These are phyloP conservation scores for Cladosporium velox DNA, from an alignment of 2,329 filamentous ascomycete genomes.

Conservation along the genomic window DNA sequence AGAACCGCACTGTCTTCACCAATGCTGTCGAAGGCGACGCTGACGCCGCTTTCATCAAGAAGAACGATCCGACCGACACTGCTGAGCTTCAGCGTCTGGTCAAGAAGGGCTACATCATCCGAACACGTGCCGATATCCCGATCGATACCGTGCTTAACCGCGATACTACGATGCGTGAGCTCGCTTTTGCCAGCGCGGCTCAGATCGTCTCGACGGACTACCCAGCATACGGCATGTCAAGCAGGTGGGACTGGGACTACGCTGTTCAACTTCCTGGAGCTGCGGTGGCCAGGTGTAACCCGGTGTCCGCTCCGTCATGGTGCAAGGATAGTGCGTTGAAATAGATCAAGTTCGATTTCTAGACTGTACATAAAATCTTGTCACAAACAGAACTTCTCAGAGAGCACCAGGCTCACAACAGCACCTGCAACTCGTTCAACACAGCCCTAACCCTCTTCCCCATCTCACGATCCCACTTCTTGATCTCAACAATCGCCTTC, in stretches of 20 bases:
- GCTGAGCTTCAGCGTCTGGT: slow-evolving; percentile 49
- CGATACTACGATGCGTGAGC: slow-evolving; percentile 47
- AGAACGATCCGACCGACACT: slow-evolving; percentile 47
- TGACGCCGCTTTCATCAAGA: slow-evolving; percentile 54
- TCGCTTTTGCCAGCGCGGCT: slow-evolving; percentile 50
- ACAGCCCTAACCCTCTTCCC: not conserved
- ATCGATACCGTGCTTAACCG: slow-evolving; percentile 46
- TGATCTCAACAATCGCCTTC: not conserved
- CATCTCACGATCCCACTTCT: not conserved
- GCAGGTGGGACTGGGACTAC: slow-evolving; percentile 52
- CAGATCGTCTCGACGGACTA: slow-evolving; percentile 55
- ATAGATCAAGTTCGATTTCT: slow-evolving; percentile 1
- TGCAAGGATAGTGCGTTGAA: slow-evolving; percentile 38
- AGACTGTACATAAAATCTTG: not conserved
- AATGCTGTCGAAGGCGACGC: slow-evolving; percentile 49
- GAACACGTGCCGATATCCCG: slow-evolving; percentile 51
- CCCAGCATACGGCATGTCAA: slow-evolving; percentile 50
- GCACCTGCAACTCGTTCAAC: not conserved
- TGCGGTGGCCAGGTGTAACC: slow-evolving; percentile 42
- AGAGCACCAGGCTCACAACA: not conserved
- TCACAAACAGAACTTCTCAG: not conserved
- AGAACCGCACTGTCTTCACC: slow-evolving; percentile 53
- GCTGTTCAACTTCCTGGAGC: slow-evolving; percentile 38
- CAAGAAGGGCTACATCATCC: slow-evolving; percentile 51
- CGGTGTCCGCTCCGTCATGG: slow-evolving; percentile 39